These are phyloP conservation scores for Nadsonia fulvescens DNA, from an alignment of 805 yeast species.

Conservation along the genomic window DNA sequence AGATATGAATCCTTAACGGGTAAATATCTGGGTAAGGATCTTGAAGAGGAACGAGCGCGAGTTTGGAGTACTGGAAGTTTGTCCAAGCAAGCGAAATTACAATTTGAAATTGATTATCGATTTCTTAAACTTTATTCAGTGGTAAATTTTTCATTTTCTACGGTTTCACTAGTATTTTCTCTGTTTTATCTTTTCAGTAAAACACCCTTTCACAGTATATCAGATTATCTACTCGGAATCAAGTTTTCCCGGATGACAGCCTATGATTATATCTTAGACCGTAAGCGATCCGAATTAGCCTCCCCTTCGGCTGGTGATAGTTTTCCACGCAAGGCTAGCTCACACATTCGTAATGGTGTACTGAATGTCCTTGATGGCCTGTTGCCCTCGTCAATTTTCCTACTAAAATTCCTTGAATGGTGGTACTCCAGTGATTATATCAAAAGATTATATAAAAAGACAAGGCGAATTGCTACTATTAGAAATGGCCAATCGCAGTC, in stretches of 20 bases:
- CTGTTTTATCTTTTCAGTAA: constrained; percentile 50
- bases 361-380: constrained; percentile 19
- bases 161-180: constrained; percentile 37
- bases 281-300: constrained; percentile 12
- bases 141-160: constrained; percentile 27
- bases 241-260: constrained; percentile 42
- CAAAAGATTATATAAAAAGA: constrained; percentile 31
- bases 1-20: constrained; percentile 48
- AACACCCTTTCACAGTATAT: constrained; percentile 41
- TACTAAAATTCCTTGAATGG: constrained; percentile 80
- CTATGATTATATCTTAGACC: constrained; percentile 14
- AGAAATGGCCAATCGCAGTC: too few species aligned
- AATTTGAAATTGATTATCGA: constrained; percentile 14
- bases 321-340: too few species aligned
- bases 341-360: constrained; percentile 11
- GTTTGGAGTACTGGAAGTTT: constrained; percentile 7
- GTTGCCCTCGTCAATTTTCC: constrained; percentile 69
- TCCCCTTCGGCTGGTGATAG: constrained; percentile 16
- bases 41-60: constrained; percentile 15
- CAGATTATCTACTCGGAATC: constrained; percentile 43
- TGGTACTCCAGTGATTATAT: constrained; percentile 71
- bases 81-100: constrained; percentile 10
- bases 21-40: constrained; percentile 31
- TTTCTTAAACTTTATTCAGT: constrained; percentile 49
- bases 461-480: constrained; percentile 10